Percentiles rank a stretch among this genome's conserved stretches.
Conservation (phyloP, 768 basidiomycete species). For the Ramaria rubella region DNA sequence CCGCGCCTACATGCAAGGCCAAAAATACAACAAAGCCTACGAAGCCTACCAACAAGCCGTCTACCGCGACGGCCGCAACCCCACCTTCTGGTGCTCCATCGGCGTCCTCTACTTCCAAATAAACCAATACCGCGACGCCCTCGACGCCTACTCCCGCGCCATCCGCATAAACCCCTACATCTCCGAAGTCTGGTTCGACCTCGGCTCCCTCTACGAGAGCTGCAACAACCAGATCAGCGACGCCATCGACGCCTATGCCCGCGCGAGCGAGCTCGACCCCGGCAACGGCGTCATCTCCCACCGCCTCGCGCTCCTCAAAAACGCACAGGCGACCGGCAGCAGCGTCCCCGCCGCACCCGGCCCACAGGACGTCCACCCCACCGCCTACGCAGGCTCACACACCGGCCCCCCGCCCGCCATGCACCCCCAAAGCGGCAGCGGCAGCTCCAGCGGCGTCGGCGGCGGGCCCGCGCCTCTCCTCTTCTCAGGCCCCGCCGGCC, state of each 20-base stretch:
- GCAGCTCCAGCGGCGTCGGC: background rate
- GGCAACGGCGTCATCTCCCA: conserved; percentile 75
- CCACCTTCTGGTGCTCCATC: conserved; percentile 99
- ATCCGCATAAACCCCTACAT: conserved; percentile 99
- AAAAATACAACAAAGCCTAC: conserved; percentile 99
- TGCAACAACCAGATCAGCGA: conserved; percentile 99
- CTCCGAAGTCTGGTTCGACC: conserved; percentile 91
- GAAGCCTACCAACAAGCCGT: conserved; percentile 99
- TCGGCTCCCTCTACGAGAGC: conserved; percentile 93
- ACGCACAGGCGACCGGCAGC: conserved; percentile 67
- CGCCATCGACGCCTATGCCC: conserved; percentile 96
- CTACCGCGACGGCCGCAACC: conserved; percentile 97
- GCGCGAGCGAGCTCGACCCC: conserved; percentile 92
- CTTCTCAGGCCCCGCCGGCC: background rate
- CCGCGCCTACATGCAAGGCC: conserved; percentile 96
- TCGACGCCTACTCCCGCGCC: conserved; percentile 97
- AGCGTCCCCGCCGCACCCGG: conserved; percentile 80
- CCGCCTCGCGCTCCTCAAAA: conserved; percentile 70
- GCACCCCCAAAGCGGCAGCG: background rate
- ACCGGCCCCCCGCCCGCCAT: conserved; percentile 61
- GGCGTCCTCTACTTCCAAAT: conserved; percentile 99
- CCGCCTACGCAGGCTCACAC: conserved; percentile 73
- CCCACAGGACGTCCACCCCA: conserved; percentile 94
- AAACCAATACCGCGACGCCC: conserved; percentile 97
- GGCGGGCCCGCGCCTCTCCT: conserved; percentile 3